A percentile compares a stretch with the other conserved stretches of the same genome.
These are phyloP conservation scores for Elsinoe batatas DNA, from an alignment of 2,329 filamentous ascomycete genomes.

Conservation along the genomic window DNA sequence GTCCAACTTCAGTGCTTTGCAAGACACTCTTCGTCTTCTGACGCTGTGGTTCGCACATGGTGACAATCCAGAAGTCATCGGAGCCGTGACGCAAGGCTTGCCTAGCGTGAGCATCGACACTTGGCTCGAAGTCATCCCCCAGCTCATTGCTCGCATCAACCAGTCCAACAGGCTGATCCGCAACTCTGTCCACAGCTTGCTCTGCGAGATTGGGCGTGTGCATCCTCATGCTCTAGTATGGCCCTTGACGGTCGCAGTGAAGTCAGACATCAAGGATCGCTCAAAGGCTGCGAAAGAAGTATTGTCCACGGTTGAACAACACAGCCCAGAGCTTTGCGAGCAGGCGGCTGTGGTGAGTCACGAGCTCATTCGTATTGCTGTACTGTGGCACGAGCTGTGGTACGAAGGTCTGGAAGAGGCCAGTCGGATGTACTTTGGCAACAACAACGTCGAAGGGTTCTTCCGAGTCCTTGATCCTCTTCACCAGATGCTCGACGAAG, in stretches of 20 bases:
- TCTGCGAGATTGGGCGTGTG: slow-evolving; percentile 84
- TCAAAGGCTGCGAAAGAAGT: slow-evolving; percentile 84
- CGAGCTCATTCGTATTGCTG: slow-evolving; percentile 92
- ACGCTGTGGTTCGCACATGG: slow-evolving; percentile 97
- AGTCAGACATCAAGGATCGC: slow-evolving; percentile 76
- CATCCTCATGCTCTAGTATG: slow-evolving; percentile 97
- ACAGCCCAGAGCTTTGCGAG: slow-evolving; percentile 84
- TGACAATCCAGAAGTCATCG: slow-evolving; percentile 76
- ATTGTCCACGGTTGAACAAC: slow-evolving; percentile 96
- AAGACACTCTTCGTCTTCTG: slow-evolving; percentile 84
- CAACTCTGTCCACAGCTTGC: slow-evolving; percentile 79
- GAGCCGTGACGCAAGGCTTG: slow-evolving; percentile 82
- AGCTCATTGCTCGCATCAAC: slow-evolving; percentile 94
- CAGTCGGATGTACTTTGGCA: slow-evolving; percentile 90
- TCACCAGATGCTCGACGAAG: slow-evolving; percentile 66
- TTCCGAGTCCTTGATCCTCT: slow-evolving; percentile 81
- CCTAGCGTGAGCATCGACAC: slow-evolving; percentile 89
- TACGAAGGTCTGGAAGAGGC: slow-evolving; percentile 97
- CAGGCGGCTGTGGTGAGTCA: slow-evolving; percentile 93
- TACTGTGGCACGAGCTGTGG: slow-evolving; percentile 98
- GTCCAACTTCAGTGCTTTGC: slow-evolving; percentile 82
- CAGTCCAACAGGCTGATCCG: slow-evolving; percentile 85
- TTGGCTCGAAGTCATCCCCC: slow-evolving; percentile 96
- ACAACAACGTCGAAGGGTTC: slow-evolving; percentile 97
- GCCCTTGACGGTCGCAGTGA: slow-evolving; percentile 94